Percentiles rank a stretch among this genome's conserved stretches.
These are phyloP conservation scores for Ceratobasidium sp. DNA, from an alignment of 1,284 basidiomycete species.

Conservation along the genomic window DNA sequence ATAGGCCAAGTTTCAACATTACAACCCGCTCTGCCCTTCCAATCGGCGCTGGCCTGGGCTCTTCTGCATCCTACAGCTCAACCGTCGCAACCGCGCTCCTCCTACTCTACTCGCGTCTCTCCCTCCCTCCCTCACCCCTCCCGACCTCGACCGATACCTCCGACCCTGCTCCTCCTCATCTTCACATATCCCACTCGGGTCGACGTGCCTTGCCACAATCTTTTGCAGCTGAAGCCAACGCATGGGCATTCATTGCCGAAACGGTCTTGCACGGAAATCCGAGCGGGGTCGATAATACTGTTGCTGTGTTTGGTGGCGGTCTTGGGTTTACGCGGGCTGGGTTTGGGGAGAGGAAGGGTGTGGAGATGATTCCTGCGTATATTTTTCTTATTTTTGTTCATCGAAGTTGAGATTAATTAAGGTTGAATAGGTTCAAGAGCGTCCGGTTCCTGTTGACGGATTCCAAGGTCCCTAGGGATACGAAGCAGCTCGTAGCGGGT, in stretches of 20 bases:
- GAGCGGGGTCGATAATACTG: constrained; percentile 97
- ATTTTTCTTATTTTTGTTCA: constrained; percentile 1
- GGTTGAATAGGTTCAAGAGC: constrained; percentile 69
- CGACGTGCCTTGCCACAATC: constrained; percentile 72
- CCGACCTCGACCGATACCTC: constrained; percentile 60
- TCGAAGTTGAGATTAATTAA: background rate
- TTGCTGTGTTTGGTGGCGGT: constrained; percentile 93
- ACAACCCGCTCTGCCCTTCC: constrained; percentile 93
- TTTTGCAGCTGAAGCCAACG: constrained; percentile 84
- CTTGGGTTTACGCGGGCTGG: constrained; percentile 90
- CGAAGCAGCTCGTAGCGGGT: constrained; percentile 93
- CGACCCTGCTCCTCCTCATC: constrained; percentile 62
- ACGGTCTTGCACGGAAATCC: constrained; percentile 98
- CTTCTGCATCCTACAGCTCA: constrained; percentile 94
- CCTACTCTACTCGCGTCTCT: constrained; percentile 75
- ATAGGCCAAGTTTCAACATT: constrained; percentile 82
- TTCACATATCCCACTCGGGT: constrained; percentile 75
- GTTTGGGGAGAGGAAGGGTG: constrained; percentile 80
- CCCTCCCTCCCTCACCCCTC: constrained; percentile 66
- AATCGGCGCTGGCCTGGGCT: constrained; percentile 98
- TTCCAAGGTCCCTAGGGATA: constrained; percentile 92
- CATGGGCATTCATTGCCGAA: constrained; percentile 95
- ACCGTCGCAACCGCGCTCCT: constrained; percentile 89
- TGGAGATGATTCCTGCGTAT: constrained; percentile 91
- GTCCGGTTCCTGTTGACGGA: constrained; percentile 91